Evolutionary conservation across 768 basidiomycete genomes (phyloP).

Genomic region (Coprinopsis marcescibilis): DNA sequence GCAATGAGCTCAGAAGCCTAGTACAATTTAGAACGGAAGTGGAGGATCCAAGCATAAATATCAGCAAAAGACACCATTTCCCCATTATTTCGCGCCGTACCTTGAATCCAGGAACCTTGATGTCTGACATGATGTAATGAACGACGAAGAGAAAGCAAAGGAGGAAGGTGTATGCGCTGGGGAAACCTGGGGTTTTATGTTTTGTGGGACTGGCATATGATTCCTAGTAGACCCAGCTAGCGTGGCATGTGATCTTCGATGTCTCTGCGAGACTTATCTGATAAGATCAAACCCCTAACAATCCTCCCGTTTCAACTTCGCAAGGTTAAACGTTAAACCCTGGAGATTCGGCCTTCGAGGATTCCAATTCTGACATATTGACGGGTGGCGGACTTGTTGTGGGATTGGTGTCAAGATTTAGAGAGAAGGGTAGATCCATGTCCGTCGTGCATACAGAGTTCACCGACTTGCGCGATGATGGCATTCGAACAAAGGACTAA

Average conservation of each 20-base stretch:
- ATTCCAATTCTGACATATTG: too few species aligned
- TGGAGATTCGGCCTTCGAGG: too few species aligned
- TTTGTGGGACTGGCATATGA: background rate
- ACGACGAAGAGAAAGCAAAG: background rate
- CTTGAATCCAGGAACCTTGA: conserved; percentile 74
- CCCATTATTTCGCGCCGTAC: conserved; percentile 24
- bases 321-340: too few species aligned
- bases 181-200: conserved; percentile 5
- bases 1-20: conserved; percentile 68
- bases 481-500: too few species aligned
- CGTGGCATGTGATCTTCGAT: background rate
- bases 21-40: background rate
- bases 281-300: too few species aligned
- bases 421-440: too few species aligned
- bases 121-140: conserved; percentile 27
- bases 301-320: too few species aligned
- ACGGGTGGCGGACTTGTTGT: too few species aligned
- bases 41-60: background rate
- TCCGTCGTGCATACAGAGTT: too few species aligned
- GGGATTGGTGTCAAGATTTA: too few species aligned
- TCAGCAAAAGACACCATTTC: background rate
- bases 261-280: background rate
- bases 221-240: background rate
- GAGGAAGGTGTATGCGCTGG: background rate
- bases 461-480: too few species aligned